Evolutionary conservation across 2,329 filamentous ascomycete genomes (phyloP).

Genomic region (Onygenales sp.): DNA sequence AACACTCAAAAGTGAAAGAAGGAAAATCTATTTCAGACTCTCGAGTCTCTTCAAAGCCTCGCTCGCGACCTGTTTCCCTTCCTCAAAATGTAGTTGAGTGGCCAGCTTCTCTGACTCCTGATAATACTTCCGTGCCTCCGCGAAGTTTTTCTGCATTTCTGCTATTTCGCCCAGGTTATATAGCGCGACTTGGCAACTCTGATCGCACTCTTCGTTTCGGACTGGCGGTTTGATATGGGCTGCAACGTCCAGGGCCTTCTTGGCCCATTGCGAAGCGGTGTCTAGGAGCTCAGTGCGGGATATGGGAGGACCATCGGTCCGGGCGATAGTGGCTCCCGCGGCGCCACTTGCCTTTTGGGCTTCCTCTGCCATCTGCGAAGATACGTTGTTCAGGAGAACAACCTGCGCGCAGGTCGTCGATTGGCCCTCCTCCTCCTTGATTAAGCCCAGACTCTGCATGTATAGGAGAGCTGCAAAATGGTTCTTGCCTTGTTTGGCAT

Average conservation of each 20-base stretch:
- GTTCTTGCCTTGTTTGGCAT: conserved; percentile 62
- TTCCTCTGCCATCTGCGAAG: conserved; percentile 36
- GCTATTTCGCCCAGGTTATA: conserved; percentile 81
- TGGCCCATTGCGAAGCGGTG: conserved; percentile 67
- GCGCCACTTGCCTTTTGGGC: conserved; percentile 18
- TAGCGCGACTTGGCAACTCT: conserved; percentile 72
- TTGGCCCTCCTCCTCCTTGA: conserved; percentile 35
- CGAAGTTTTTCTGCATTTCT: conserved; percentile 58
- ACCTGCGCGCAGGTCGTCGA: conserved; percentile 64
- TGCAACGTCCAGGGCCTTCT: conserved; percentile 62
- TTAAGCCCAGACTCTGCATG: conserved; percentile 69
- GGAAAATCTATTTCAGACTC: conserved; percentile 6
- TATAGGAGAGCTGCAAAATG: conserved; percentile 79
- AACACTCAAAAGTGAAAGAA: not conserved
- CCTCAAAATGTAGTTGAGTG: conserved; percentile 32
- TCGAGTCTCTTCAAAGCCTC: conserved; percentile 22
- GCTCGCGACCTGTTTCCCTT: conserved; percentile 22
- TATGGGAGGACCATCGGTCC: conserved; percentile 29
- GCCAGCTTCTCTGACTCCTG: conserved; percentile 55
- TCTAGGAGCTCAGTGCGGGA: conserved; percentile 55
- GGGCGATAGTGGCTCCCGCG: conserved; percentile 24
- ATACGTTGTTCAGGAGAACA: conserved; percentile 55
- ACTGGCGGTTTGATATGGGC: conserved; percentile 55
- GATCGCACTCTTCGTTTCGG: conserved; percentile 69
- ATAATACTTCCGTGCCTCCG: conserved; percentile 59